These are phyloP conservation scores for Pugionium dolabratum DNA, from an alignment of 345 rosid genomes.

Conservation along the genomic window DNA sequence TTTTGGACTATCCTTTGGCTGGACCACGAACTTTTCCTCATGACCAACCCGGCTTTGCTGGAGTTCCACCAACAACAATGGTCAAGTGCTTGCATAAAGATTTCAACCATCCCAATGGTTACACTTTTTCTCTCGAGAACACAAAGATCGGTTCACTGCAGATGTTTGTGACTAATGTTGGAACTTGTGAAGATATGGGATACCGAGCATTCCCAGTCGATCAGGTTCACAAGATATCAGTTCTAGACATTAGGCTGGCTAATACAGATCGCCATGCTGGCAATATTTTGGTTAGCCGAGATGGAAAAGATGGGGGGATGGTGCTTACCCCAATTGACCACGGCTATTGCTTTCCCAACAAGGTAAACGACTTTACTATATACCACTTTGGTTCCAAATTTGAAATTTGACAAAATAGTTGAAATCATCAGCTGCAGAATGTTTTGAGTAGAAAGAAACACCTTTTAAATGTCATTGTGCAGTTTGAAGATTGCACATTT, in stretches of 20 bases:
- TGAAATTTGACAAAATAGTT: not conserved
- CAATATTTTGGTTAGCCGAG: constrained; percentile 71
- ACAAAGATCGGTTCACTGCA: constrained; percentile 81
- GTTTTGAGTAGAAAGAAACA: not conserved
- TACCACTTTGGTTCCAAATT: not conserved
- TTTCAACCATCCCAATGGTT: constrained; percentile 70
- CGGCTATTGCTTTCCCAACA: constrained; percentile 86
- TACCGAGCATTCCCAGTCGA: constrained; percentile 63
- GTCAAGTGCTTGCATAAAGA: constrained; percentile 75
- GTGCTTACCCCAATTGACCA: constrained; percentile 83
- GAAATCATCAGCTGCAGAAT: not conserved
- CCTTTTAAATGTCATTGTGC: constrained; percentile 15
- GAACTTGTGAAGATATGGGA: constrained; percentile 95
- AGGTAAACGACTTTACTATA: constrained; percentile 39
- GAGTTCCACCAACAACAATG: constrained; percentile 84
- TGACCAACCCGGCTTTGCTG: constrained; percentile 66
- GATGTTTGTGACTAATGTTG: constrained; percentile 67
- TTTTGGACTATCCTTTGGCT: constrained; percentile 67
- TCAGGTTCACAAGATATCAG: constrained; percentile 87
- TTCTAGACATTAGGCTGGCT: constrained; percentile 88
- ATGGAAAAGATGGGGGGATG: constrained; percentile 45
- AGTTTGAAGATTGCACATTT: constrained; percentile 94
- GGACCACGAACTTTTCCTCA: constrained; percentile 42
- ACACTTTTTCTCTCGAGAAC: constrained; percentile 42
- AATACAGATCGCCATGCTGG: constrained; percentile 96